Percentiles rank a stretch among this genome's conserved stretches.
Evolutionary conservation across 768 basidiomycete species (phyloP).

Genomic region (Trametes elegans): DNA sequence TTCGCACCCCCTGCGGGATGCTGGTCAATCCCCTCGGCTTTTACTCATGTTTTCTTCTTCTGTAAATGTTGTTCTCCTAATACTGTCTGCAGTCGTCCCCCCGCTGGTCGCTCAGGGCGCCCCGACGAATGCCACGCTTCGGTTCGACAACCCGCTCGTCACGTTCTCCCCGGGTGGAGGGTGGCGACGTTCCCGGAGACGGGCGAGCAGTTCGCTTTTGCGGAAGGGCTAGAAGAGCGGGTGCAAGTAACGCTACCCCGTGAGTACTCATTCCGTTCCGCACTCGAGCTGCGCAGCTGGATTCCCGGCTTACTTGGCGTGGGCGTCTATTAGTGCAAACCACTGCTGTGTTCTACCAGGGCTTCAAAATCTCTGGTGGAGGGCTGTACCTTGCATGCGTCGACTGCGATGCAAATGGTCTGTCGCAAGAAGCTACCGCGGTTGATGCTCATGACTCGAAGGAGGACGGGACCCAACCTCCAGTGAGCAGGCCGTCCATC

Average conservation of each 20-base stretch:
- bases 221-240: conserved; percentile 19
- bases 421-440: conserved; percentile 4
- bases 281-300: background rate
- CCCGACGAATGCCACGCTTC: conserved; percentile 21
- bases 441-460: conserved; percentile 27
- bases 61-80: conserved; percentile 11
- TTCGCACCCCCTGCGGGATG: conserved; percentile 17
- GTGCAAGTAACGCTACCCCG: conserved; percentile 29
- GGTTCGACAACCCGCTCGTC: conserved; percentile 17
- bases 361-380: conserved; percentile 25
- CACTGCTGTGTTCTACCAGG: conserved; percentile 30
- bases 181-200: conserved; percentile 1
- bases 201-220: conserved; percentile 15
- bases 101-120: conserved; percentile 13
- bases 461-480: conserved; percentile 19
- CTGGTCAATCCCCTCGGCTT: conserved; percentile 19
- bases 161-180: conserved; percentile 27
- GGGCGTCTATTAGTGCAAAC: conserved; percentile 20
- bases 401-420: conserved; percentile 25
- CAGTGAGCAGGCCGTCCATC: conserved; percentile 15
- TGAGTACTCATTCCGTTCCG: conserved; percentile 15
- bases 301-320: background rate
- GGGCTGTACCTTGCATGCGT: conserved; percentile 32
- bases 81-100: background rate
- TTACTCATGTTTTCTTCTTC: conserved; percentile 6